Base-by-base conservation (phyloP, 495 filamentous ascomycete species). In the Friedmanniomyces endolithicus region DNA sequence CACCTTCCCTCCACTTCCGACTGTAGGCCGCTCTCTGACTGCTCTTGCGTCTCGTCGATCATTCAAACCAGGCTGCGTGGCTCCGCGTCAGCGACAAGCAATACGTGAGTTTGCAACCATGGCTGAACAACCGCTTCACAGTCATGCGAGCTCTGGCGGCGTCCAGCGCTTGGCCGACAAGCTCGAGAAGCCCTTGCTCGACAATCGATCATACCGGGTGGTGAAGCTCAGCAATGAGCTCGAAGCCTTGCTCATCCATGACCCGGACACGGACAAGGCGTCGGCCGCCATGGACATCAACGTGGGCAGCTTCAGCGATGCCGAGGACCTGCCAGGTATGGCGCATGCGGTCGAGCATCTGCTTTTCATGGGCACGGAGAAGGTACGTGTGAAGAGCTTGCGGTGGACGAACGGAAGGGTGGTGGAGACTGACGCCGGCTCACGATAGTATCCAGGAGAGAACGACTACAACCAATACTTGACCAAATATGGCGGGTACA, bases 281-380 rank as follows among this genome's bases (percentile, higher is more conserved):
- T 90, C 87, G 63, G 94, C 89, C 20, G 87, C 90, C 31, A 78
- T 96, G 65, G 94, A 96, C 68, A 88, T 97, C 65, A 89, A 95
- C 70, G 92, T 94, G 9, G 92, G 92, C 27, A 94, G 85, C 69
- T 97, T 94, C 70, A 92, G 87, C 64, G 92, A 99, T 64, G 76
- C 81, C 59, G 81, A 86, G 65, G 84, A 88, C 61, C 85, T 97
- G 80, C 88, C 88, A n/a, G 94, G 90, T 29, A 86, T 88, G 76
- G 87, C 86, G 11, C 90, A 95, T 71, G 87, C 86, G 0, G 85
- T 95, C 39, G 89, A 95, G 68, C 81, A 96, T 78, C 73, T 96
- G 63, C 72, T 97, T 9, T 99, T 99, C 73, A 97, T 99, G 94
- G 92, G 92, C 39, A 99, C 92, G 11, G 81, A 95, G 70, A 98